phyloP scores from a whole-genome alignment of 495 filamentous ascomycete genomes.

The Apodospora peruviana region DNA sequence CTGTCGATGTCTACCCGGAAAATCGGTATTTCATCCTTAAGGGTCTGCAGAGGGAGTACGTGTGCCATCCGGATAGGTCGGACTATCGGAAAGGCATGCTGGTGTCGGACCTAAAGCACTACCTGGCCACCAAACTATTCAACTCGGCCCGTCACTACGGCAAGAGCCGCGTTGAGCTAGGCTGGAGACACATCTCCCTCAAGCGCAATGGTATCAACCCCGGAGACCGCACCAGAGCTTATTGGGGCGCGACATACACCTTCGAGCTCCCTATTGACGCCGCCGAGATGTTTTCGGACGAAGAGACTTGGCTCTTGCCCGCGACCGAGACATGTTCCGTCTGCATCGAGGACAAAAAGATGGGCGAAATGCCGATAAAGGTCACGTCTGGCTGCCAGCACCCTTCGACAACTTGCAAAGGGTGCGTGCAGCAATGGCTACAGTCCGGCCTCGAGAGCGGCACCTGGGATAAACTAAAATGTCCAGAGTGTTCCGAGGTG shows the following conservation, averaged over 20 bases:
- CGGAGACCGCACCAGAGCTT: conserved; percentile 10
- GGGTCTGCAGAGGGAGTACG: conserved; percentile 27
- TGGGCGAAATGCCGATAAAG: conserved; percentile 27
- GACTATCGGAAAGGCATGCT: conserved; percentile 4
- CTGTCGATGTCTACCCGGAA: conserved; percentile 14
- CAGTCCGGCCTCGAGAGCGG: conserved; percentile 23
- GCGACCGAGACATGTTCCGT: conserved; percentile 26
- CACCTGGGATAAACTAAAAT: conserved; percentile 30
- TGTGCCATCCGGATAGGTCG: conserved; percentile 19
- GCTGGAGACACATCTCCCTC: conserved; percentile 19
- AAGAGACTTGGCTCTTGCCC: conserved; percentile 31
- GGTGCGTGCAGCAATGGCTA: conserved; percentile 33
- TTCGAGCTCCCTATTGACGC: conserved; percentile 24
- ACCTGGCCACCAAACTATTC: conserved; percentile 12
- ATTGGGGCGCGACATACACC: conserved; percentile 23
- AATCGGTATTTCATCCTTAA: conserved; percentile 20
- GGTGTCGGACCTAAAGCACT: not conserved
- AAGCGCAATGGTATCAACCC: conserved; percentile 9
- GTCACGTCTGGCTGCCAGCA: conserved; percentile 31
- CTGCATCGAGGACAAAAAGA: conserved; percentile 32
- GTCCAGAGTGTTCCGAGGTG: conserved; percentile 34
- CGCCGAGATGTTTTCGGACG: conserved; percentile 23
- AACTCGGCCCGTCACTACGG: conserved; percentile 5
- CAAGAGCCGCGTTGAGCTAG: conserved; percentile 15
- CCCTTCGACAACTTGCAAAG: conserved; percentile 26